phyloP scores from a whole-genome alignment of 305 asterid species.

The Fraxinus angustifolia region DNA sequence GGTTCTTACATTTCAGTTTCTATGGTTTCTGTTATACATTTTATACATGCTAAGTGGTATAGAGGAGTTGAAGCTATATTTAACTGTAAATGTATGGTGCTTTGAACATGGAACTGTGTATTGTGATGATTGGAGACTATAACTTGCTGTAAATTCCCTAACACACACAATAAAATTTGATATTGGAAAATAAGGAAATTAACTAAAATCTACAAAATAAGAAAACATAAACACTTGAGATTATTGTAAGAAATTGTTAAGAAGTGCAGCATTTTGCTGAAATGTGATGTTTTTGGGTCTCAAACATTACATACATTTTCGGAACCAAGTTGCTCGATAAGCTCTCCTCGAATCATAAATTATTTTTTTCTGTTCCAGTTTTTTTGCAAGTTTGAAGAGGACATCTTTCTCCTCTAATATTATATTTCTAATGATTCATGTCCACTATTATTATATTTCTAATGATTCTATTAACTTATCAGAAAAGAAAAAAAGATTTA shows the following conservation, averaged over 20 bases:
- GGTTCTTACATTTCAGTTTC: no score
- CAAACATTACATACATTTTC: not conserved
- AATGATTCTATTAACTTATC: not conserved
- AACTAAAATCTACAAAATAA: no score
- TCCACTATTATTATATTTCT: not conserved
- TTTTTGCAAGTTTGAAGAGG: not conserved
- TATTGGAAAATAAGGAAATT: no score
- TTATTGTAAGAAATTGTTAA: not conserved
- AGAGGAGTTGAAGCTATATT: no score
- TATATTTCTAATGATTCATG: not conserved
- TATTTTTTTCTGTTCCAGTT: not conserved
- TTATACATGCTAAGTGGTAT: no score
- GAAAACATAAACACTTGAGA: no score
- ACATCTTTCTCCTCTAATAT: not conserved
- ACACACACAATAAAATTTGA: no score
- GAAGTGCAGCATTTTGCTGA: not conserved
- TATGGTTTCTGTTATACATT: no score
- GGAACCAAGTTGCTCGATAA: not conserved
- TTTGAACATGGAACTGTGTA: no score
- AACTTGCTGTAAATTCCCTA: no score
- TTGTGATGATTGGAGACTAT: no score
- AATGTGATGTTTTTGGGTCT: not conserved
- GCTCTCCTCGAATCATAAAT: not conserved
- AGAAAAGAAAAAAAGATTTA: constrained; percentile 20
- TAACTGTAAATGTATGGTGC: no score